Conservation (phyloP, 2,329 filamentous ascomycete genomes). For the Cercospora berteroae region DNA sequence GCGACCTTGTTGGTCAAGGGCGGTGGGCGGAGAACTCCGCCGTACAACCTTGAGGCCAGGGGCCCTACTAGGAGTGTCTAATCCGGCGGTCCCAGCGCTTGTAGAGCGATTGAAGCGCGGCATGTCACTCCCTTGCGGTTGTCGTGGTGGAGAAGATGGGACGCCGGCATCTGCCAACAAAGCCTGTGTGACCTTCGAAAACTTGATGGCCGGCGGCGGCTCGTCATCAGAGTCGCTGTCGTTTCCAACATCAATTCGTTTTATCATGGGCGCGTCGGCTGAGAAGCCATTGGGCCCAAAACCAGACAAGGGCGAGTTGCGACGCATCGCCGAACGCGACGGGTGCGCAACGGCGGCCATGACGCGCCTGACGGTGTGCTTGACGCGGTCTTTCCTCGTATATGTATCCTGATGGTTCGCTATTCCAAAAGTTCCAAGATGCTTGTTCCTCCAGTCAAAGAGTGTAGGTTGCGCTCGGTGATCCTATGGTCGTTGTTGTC, state of each 20-base stretch:
- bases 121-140: slow-evolving; percentile 41
- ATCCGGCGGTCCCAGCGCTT: slow-evolving; percentile 30
- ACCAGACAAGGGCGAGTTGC: slow-evolving; percentile 49
- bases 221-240: slow-evolving; percentile 90
- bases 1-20: slow-evolving; percentile 20
- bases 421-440: slow-evolving; percentile 25
- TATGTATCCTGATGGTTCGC: slow-evolving; percentile 24
- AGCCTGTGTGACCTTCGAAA: slow-evolving; percentile 88
- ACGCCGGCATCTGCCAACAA: slow-evolving; percentile 64
- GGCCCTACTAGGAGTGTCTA: slow-evolving; percentile 39
- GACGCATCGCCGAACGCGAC: slow-evolving; percentile 37
- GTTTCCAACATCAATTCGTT: slow-evolving; percentile 63
- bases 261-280: slow-evolving; percentile 47
- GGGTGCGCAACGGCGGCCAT: slow-evolving; percentile 39
- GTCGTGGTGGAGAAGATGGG: slow-evolving; percentile 53
- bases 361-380: slow-evolving; percentile 30
- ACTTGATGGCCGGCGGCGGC: slow-evolving; percentile 82
- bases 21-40: slow-evolving; percentile 34
- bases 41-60: slow-evolving; percentile 39
- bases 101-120: slow-evolving; percentile 32
- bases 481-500: slow-evolving; percentile 24
- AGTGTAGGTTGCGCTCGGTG: slow-evolving; percentile 19
- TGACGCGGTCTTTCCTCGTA: slow-evolving; percentile 23
- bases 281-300: slow-evolving; percentile 48
- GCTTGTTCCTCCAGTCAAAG: slow-evolving; percentile 18